Conservation (phyloP, 2,329 filamentous ascomycete species). For the Ceratocystis ficicola region DNA sequence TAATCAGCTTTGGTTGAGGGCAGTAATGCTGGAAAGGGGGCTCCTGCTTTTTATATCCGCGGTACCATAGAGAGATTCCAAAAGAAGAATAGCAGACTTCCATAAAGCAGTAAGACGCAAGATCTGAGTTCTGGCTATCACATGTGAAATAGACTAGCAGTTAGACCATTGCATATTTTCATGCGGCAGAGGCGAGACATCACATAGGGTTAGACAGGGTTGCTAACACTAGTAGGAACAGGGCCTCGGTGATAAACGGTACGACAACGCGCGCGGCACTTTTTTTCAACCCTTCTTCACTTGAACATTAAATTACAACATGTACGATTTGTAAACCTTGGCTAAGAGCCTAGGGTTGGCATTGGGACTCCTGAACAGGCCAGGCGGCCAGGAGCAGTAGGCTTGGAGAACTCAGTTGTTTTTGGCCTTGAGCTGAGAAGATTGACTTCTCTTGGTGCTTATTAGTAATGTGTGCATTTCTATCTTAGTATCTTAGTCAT, state of each 20-base stretch:
- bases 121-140: not conserved
- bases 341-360: not conserved
- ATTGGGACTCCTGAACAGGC: too few relatives aligned
- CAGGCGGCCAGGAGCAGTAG: too few relatives aligned
- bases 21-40: too few relatives aligned
- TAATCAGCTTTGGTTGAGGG: too few relatives aligned
- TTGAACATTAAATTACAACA: not conserved
- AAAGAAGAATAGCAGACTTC: too few relatives aligned
- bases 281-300: not conserved
- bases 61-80: too few relatives aligned
- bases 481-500: not conserved
- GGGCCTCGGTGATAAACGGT: not conserved
- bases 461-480: too few relatives aligned
- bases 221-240: not conserved
- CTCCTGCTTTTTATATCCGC: too few relatives aligned
- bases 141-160: not conserved
- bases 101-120: too few relatives aligned
- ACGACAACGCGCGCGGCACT: not conserved
- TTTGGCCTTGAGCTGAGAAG: not conserved
- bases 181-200: not conserved
- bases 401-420: not conserved
- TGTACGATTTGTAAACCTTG: not conserved
- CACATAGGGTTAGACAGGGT: not conserved
- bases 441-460: not conserved
- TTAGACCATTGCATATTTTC: too few relatives aligned